Percentiles rank a stretch among this genome's conserved stretches.
These are phyloP conservation scores for Oropetium thomaeum DNA, from an alignment of 176 grass and related monocot genomes.

Conservation along the genomic window DNA sequence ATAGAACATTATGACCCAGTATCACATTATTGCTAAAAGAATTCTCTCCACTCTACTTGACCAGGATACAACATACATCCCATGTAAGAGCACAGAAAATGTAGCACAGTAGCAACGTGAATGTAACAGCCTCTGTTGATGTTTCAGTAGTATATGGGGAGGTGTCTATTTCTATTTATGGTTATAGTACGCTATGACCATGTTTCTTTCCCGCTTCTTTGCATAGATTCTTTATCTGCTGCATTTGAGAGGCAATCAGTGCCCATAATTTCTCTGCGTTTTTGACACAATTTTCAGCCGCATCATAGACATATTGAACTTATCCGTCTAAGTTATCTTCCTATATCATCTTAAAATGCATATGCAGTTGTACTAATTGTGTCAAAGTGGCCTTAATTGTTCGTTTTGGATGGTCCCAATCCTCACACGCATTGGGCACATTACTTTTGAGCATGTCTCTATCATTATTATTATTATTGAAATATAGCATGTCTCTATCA, in stretches of 20 bases:
- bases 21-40: neutral
- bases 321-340: neutral
- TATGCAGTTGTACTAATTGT: neutral
- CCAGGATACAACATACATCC: neutral
- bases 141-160: neutral
- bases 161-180: neutral
- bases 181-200: neutral
- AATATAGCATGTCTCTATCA: conserved; percentile 9
- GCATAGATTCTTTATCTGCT: neutral
- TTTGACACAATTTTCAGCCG: neutral
- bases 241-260: neutral
- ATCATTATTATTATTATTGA: conserved; percentile 32
- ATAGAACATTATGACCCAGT: neutral
- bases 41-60: neutral
- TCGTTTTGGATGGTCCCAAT: neutral
- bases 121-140: neutral
- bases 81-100: too few species aligned
- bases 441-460: conserved; percentile 11
- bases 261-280: neutral
- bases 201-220: neutral
- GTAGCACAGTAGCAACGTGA: neutral
- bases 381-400: neutral
- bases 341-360: neutral
- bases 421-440: neutral
- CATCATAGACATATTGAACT: neutral